Percentiles rank a stretch among this genome's conserved stretches.
Conservation (phyloP, 768 basidiomycete genomes). For the Lactifluus rugatus region DNA sequence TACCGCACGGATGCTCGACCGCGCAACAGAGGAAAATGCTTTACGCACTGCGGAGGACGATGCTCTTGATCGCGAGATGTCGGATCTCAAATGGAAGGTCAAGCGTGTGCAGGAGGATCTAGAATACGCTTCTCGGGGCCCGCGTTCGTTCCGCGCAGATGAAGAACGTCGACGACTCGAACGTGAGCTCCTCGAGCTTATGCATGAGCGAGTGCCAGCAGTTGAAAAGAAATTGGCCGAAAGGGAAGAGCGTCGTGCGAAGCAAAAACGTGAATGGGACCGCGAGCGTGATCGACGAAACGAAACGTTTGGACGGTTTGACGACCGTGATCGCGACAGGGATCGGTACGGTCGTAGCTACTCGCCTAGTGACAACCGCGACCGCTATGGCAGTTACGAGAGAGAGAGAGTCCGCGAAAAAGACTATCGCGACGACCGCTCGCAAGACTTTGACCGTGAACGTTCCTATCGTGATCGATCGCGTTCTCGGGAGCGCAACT, state of each 20-base stretch:
- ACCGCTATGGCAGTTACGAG: slow-evolving; percentile 32
- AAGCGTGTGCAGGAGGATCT: slow-evolving; percentile 85
- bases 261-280: slow-evolving; percentile 70
- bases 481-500: slow-evolving; percentile 21
- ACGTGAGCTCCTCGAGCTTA: slow-evolving; percentile 71
- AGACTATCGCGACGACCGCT: slow-evolving; percentile 30
- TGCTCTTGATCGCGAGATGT: slow-evolving; percentile 81
- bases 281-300: slow-evolving; percentile 79
- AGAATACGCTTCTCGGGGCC: slow-evolving; percentile 73
- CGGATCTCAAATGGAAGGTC: slow-evolving; percentile 77
- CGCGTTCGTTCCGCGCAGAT: slow-evolving; percentile 62
- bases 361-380: slow-evolving; percentile 27
- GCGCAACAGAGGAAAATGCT: slow-evolving; percentile 52
- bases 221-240: slow-evolving; percentile 78
- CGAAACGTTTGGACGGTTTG: slow-evolving; percentile 64
- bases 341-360: slow-evolving; percentile 26
- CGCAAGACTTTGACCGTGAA: slow-evolving; percentile 36
- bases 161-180: slow-evolving; percentile 82
- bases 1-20: slow-evolving; percentile 74
- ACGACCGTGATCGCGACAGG: slow-evolving; percentile 34
- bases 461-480: slow-evolving; percentile 26
- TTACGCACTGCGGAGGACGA: slow-evolving; percentile 72
- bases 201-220: slow-evolving; percentile 88
- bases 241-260: slow-evolving; percentile 62
- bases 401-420: slow-evolving; percentile 32